Conservation (phyloP, 768 basidiomycete species). For the Mycena albidolilacea region DNA sequence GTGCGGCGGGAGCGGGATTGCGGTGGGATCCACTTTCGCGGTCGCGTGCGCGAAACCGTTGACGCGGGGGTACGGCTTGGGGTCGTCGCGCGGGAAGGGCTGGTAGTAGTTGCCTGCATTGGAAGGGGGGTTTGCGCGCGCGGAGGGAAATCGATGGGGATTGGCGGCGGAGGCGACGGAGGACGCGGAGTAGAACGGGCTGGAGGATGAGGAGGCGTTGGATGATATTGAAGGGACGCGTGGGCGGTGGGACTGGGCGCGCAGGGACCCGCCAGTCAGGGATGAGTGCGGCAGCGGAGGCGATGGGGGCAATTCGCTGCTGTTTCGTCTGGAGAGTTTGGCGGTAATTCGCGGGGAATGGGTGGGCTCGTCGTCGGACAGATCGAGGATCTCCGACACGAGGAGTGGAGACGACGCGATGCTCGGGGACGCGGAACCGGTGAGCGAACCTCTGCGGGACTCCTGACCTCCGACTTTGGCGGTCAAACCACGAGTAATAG, state of each 20-base stretch:
- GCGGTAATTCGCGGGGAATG: slow-evolving; percentile 38
- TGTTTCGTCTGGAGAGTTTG: slow-evolving; percentile 25
- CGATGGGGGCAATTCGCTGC: slow-evolving; percentile 38
- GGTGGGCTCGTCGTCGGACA: slow-evolving; percentile 33
- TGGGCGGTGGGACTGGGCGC: slow-evolving; percentile 47
- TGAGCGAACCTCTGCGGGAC: slow-evolving; percentile 19
- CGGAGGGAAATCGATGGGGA: slow-evolving; percentile 65
- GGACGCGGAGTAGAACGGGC: slow-evolving; percentile 68
- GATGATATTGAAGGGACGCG: slow-evolving; percentile 62
- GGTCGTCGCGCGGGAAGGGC: slow-evolving; percentile 46
- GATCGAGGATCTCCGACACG: slow-evolving; percentile 29
- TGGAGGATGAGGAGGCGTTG: slow-evolving; percentile 46
- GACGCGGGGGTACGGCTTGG: slow-evolving; percentile 37
- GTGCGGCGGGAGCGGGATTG: slow-evolving; percentile 74
- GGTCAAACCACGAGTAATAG: slow-evolving; percentile 25
- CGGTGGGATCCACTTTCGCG: slow-evolving; percentile 66
- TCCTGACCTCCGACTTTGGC: slow-evolving; percentile 6
- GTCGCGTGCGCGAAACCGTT: slow-evolving; percentile 38
- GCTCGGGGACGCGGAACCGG: slow-evolving; percentile 21
- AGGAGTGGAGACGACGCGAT: slow-evolving; percentile 6
- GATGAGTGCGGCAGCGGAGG: slow-evolving; percentile 43
- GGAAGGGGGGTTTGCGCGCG: slow-evolving; percentile 52
- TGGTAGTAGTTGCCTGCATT: slow-evolving; percentile 50
- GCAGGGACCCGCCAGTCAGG: slow-evolving; percentile 34
- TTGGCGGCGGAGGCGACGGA: slow-evolving; percentile 68